Conservation (phyloP, 2,329 filamentous ascomycete genomes). For the Dothistroma septosporum region DNA sequence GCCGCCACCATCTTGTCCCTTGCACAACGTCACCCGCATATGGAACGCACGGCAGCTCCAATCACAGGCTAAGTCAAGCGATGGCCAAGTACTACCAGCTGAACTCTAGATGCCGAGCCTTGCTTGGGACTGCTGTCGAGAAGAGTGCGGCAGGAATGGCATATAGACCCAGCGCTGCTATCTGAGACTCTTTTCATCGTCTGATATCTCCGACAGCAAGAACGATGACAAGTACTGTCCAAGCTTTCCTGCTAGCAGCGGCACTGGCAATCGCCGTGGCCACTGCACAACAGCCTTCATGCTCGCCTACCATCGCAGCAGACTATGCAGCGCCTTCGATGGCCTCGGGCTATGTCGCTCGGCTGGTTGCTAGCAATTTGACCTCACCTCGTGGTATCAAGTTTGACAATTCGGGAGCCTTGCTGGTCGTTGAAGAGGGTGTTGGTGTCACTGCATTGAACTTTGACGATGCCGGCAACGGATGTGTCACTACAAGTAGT, state of each 20-base stretch:
- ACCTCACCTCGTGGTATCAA: slow-evolving; percentile 44
- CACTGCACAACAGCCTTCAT: slow-evolving; percentile 23
- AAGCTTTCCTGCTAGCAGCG: not conserved
- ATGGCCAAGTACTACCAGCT: slow-evolving; percentile 2
- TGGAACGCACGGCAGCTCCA: not conserved
- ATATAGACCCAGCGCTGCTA: not conserved
- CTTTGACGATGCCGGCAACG: slow-evolving; percentile 21
- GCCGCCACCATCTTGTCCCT: not conserved
- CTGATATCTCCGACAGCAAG: not conserved
- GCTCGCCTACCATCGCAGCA: slow-evolving; percentile 37
- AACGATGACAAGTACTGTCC: not conserved
- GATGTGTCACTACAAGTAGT: slow-evolving; percentile 24
- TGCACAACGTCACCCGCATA: not conserved
- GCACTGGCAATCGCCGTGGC: not conserved
- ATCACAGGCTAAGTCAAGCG: not conserved
- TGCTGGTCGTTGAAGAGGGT: slow-evolving; percentile 48
- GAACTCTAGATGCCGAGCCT: slow-evolving; percentile 4
- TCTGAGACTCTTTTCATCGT: not conserved
- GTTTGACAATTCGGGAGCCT: slow-evolving; percentile 46
- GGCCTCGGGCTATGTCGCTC: slow-evolving; percentile 40
- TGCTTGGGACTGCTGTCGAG: not conserved
- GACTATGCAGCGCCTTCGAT: slow-evolving; percentile 40
- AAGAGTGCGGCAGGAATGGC: not conserved
- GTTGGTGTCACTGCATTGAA: slow-evolving; percentile 26
- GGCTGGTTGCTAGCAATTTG: slow-evolving; percentile 46